Conservation (phyloP, 2,329 filamentous ascomycete species). For the Trichothecium sympodiale region DNA sequence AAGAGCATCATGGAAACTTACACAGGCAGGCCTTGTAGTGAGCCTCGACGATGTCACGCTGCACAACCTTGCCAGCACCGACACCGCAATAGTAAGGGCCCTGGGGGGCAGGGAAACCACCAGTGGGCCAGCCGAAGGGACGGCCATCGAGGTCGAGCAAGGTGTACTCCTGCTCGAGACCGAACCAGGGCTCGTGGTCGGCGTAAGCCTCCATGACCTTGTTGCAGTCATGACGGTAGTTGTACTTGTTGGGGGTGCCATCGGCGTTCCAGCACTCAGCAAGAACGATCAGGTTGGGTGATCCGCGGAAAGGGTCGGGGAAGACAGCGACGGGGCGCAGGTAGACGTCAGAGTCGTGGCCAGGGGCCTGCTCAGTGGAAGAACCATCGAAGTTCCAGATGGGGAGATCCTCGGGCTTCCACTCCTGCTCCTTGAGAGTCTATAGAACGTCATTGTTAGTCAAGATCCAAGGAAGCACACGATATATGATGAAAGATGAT, state of each 20-base stretch:
- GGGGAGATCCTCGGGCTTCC: constrained; percentile 40
- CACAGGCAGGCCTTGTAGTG: constrained; percentile 57
- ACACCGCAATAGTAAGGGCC: constrained; percentile 66
- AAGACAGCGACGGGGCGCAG: constrained; percentile 81
- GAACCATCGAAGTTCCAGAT: constrained; percentile 59
- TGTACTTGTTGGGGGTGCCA: constrained; percentile 95
- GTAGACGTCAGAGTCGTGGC: constrained; percentile 96
- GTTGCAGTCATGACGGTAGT: constrained; percentile 85
- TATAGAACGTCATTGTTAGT: constrained; percentile 16
- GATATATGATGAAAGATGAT: too few relatives aligned
- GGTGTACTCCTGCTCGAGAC: constrained; percentile 94
- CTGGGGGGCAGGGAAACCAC: constrained; percentile 73
- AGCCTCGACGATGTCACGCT: constrained; percentile 88
- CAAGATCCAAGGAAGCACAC: not conserved
- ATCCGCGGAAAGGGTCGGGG: constrained; percentile 82
- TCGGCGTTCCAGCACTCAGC: constrained; percentile 91
- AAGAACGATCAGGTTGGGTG: constrained; percentile 88
- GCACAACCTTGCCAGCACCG: constrained; percentile 91
- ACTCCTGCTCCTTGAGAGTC: constrained; percentile 39
- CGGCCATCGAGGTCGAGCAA: constrained; percentile 66
- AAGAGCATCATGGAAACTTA: constrained; percentile 10
- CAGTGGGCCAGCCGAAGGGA: constrained; percentile 64
- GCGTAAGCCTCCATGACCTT: constrained; percentile 84
- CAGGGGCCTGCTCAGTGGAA: constrained; percentile 82
- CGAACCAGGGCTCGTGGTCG: constrained; percentile 86